Evolutionary conservation across 2,329 filamentous ascomycete genomes (phyloP).

Genomic region (Diaporthe sp.): DNA sequence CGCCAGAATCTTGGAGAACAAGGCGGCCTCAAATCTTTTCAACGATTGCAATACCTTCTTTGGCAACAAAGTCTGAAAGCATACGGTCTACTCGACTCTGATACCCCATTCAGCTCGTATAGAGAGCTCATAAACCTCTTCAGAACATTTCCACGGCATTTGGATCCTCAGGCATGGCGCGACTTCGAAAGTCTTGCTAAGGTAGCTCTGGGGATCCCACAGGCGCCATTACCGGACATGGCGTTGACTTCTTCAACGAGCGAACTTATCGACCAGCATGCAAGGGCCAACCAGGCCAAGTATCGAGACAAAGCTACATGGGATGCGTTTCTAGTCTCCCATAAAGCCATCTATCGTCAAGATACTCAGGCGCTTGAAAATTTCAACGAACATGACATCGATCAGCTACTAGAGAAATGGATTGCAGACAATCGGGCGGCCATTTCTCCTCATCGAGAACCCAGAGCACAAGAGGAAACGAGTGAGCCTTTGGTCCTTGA

Average conservation of each 20-base stretch:
- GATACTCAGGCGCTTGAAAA: too few relatives aligned
- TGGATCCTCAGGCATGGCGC: constrained; percentile 16
- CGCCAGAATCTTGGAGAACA: too few relatives aligned
- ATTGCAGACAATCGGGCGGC: too few relatives aligned
- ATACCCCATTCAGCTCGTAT: constrained; percentile 7
- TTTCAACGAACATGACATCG: too few relatives aligned
- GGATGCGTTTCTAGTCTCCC: not conserved
- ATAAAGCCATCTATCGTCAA: not conserved
- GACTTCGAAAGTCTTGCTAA: not conserved
- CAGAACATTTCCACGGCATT: not conserved
- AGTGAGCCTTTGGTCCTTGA: not conserved
- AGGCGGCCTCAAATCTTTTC: too few relatives aligned
- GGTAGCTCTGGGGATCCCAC: not conserved
- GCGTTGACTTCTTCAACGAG: not conserved
- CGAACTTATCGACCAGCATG: not conserved
- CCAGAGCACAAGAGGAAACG: not conserved
- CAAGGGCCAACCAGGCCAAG: not conserved
- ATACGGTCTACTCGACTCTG: not conserved
- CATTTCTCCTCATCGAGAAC: not conserved
- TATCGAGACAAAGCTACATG: not conserved
- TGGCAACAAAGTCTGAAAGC: not conserved
- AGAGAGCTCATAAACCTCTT: not conserved
- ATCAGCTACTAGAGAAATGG: too few relatives aligned
- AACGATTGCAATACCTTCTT: not conserved
- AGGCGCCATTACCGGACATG: not conserved